These are phyloP conservation scores for Aureobasidium mangrovei DNA, from an alignment of 2,329 filamentous ascomycete species.

Conservation along the genomic window DNA sequence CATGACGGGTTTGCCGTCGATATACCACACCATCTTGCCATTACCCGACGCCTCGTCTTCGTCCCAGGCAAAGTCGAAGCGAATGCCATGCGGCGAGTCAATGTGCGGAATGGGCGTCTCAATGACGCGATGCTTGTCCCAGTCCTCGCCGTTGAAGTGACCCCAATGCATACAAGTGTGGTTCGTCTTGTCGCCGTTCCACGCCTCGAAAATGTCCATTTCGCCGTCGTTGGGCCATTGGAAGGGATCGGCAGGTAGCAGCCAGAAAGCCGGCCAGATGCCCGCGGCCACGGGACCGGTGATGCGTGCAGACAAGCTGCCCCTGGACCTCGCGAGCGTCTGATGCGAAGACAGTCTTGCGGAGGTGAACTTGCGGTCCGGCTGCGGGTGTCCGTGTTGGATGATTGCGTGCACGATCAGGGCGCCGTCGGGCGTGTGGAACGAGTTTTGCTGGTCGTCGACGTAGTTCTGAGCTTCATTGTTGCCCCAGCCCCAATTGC, in stretches of 20 bases:
- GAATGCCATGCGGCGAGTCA: constrained; percentile 36
- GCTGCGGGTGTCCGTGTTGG: constrained; percentile 24
- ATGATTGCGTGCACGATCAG: constrained; percentile 47
- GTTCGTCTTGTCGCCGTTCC: constrained; percentile 50
- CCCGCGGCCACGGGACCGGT: constrained; percentile 46
- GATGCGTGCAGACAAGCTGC: constrained; percentile 45
- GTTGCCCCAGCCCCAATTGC: constrained; percentile 54
- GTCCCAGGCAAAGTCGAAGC: constrained; percentile 51
- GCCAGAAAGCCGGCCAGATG: constrained; percentile 56
- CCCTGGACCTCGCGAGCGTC: constrained; percentile 43
- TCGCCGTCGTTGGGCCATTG: constrained; percentile 52
- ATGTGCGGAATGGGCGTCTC: constrained; percentile 44
- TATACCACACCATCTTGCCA: constrained; percentile 49
- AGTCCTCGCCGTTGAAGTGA: constrained; percentile 44
- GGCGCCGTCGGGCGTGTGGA: constrained; percentile 44
- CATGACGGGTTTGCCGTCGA: constrained; percentile 51
- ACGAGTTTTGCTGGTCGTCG: constrained; percentile 41
- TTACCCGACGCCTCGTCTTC: constrained; percentile 34
- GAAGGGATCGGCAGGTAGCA: constrained; percentile 50
- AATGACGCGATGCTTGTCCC: constrained; percentile 48
- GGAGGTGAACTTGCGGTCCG: constrained; percentile 43
- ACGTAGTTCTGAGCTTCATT: constrained; percentile 53
- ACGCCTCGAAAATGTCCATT: constrained; percentile 53
- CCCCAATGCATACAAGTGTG: constrained; percentile 54
- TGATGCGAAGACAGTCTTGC: constrained; percentile 47